Conservation (phyloP, 805 yeast species). For the Candida ortonii region DNA sequence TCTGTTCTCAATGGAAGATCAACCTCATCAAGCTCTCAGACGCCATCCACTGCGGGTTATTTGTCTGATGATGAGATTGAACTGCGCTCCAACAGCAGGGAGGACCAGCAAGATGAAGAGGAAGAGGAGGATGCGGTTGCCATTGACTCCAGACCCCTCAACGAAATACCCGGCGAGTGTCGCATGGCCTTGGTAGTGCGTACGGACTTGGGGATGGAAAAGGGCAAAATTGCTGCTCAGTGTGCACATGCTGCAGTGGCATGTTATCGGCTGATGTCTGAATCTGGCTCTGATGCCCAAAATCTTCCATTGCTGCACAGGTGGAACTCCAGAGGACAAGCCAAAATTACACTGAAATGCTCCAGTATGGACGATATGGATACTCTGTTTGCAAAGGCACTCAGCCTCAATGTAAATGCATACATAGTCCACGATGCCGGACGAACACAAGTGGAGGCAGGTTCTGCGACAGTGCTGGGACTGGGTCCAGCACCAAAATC, state of each 20-base stretch:
- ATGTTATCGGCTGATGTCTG: slow-evolving; percentile 67
- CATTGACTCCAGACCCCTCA: slow-evolving; percentile 57
- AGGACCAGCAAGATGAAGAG: slow-evolving; percentile 19
- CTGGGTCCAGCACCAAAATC: slow-evolving; percentile 93
- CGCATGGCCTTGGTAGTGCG: slow-evolving; percentile 86
- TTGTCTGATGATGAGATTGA: slow-evolving; percentile 22
- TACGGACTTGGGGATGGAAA: slow-evolving; percentile 85
- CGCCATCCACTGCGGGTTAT: slow-evolving; percentile 26
- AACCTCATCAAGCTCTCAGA: slow-evolving; percentile 9
- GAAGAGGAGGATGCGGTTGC: slow-evolving; percentile 44
- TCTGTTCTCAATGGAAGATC: slow-evolving; percentile 7
- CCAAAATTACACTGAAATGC: slow-evolving; percentile 84
- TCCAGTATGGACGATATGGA: slow-evolving; percentile 70
- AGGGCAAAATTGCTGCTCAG: slow-evolving; percentile 97
- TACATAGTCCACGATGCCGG: slow-evolving; percentile 94
- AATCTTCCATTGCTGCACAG: slow-evolving; percentile 63
- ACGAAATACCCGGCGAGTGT: slow-evolving; percentile 73
- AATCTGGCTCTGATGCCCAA: slow-evolving; percentile 48
- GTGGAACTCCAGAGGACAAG: slow-evolving; percentile 88
- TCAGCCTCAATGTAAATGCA: slow-evolving; percentile 73
- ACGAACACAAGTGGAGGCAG: slow-evolving; percentile 93
- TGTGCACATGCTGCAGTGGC: slow-evolving; percentile 97
- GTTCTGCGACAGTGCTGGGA: slow-evolving; percentile 94
- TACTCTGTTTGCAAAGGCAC: slow-evolving; percentile 73
- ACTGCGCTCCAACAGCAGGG: slow-evolving; percentile 1